These are phyloP conservation scores for Royoungia palumana DNA, from an alignment of 768 basidiomycete genomes.

Conservation along the genomic window DNA sequence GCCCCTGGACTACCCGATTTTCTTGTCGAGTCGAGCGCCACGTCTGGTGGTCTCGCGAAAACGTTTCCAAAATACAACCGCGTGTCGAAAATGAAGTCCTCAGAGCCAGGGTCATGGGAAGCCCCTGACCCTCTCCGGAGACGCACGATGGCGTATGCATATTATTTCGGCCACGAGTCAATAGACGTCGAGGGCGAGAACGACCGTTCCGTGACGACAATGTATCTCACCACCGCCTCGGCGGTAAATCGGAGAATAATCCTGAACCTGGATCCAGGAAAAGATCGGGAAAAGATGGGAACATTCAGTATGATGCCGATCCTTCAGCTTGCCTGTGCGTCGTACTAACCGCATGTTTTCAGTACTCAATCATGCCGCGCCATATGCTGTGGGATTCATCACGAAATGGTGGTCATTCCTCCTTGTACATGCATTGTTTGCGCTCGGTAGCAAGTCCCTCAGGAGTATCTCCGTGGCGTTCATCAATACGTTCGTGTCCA, in stretches of 20 bases:
- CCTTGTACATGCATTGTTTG: slow-evolving; percentile 9
- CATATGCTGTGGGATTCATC: slow-evolving; percentile 3
- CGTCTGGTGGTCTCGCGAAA: slow-evolving; percentile 16
- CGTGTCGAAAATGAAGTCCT: not conserved
- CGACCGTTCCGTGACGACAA: not conserved
- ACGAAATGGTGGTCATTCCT: slow-evolving; percentile 13
- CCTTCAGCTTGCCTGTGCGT: no score
- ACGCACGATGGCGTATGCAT: slow-evolving; percentile 4
- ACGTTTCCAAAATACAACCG: slow-evolving; percentile 8
- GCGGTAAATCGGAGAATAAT: not conserved
- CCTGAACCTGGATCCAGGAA: slow-evolving; percentile 1
- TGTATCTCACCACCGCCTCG: not conserved
- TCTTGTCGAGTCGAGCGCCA: slow-evolving; percentile 15
- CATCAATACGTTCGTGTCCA: slow-evolving; percentile 10
- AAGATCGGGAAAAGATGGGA: slow-evolving; percentile 7
- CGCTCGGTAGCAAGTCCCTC: slow-evolving; percentile 2
- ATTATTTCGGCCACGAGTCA: not conserved
- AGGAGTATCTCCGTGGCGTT: slow-evolving; percentile 5
- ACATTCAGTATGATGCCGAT: slow-evolving; percentile 6
- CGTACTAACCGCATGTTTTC: not conserved
- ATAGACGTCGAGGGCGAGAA: not conserved
- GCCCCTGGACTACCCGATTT: slow-evolving; percentile 21
- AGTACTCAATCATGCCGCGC: slow-evolving; percentile 8
- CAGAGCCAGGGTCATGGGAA: not conserved
- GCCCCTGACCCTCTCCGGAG: not conserved